Evolutionary conservation across 805 yeast genomes (phyloP).

Genomic region (Kazachstania viticola): DNA sequence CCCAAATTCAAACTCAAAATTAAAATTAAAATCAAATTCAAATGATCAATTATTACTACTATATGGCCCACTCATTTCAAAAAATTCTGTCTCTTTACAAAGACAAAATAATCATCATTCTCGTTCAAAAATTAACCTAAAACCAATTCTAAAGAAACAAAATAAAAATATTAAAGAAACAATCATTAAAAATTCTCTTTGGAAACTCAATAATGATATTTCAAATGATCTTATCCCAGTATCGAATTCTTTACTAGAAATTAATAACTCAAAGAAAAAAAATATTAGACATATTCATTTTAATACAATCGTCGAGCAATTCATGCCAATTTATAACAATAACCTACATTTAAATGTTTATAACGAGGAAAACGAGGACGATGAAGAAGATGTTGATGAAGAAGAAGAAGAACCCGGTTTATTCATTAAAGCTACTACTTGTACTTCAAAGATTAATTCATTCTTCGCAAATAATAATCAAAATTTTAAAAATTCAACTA

Average conservation of each 20-base stretch:
- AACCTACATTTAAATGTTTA: too few species aligned
- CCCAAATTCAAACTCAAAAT: constrained; percentile 82
- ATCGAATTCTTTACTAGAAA: not conserved
- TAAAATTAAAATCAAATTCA: constrained; percentile 1
- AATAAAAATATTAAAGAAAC: constrained; percentile 79
- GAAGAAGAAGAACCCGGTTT: not conserved
- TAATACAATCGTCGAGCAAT: constrained; percentile 5
- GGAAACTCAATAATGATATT: constrained; percentile 34
- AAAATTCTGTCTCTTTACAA: constrained; percentile 27
- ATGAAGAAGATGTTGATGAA: too few species aligned
- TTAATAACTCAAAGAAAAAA: not conserved
- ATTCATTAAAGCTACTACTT: not conserved
- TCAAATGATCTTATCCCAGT: too few species aligned
- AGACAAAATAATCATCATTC: too few species aligned
- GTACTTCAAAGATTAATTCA: too few species aligned
- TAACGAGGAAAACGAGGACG: too few species aligned
- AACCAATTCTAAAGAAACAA: constrained; percentile 28
- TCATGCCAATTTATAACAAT: constrained; percentile 2
- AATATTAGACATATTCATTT: constrained; percentile 6
- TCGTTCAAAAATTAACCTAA: too few species aligned
- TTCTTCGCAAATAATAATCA: too few species aligned
- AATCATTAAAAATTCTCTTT: constrained; percentile 28
- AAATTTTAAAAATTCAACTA: constrained; percentile 2
- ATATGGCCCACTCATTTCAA: constrained; percentile 35
- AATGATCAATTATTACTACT: too few species aligned